Base-by-base conservation (phyloP, 176 grass and related monocot species). In the Themeda triandra region DNA sequence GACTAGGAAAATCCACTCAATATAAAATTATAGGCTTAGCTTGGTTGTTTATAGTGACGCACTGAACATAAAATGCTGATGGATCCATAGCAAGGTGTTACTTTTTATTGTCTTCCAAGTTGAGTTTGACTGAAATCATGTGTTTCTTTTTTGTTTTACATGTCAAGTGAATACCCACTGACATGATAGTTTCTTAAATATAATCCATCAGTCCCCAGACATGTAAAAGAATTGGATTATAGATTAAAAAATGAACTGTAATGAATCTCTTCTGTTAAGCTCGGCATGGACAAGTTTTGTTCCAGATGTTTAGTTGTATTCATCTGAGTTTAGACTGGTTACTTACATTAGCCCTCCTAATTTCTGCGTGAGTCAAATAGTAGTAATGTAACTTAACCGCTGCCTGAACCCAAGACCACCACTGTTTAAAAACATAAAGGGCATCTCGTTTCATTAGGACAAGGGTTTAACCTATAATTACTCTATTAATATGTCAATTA, bases 121-220 rank as follows among this genome's bases (percentile, higher is more conserved):
- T 65, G 51, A 85, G 19, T 85, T 60, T 51, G 31, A 77, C 29
- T 58, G 21, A 82, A 71, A 71, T 69, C 23, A 36, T 48, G 10
- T 31, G 23, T 41, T 31, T 76, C 13, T 56, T 78, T 69, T 58
- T 44, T 27, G 15, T 63, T 64, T 64, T 78, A 70, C 21, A 73
- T 35, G 13, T 68, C 63, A 81, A 71, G 73, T 39, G 4, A 59
- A 60, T 44, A 66, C 31, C 7, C 35, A 66, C 12, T 12, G 37
- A 51, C 33, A 72, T 53, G 44, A 25, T 39, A 29, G 25, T 87
- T 54, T 63, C 25, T 63, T 40, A 53, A 73, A 66, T 90, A 36
- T 18, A 53, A 82, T 71, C 13, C 18, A 42, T 41, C 24, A 63
- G 11, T 14, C 63, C 8, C 48, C n/a, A 89, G 35, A 63, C 3